phyloP scores from a whole-genome alignment of 2,329 filamentous ascomycete genomes.

The Pestalotiopsis fici region DNA sequence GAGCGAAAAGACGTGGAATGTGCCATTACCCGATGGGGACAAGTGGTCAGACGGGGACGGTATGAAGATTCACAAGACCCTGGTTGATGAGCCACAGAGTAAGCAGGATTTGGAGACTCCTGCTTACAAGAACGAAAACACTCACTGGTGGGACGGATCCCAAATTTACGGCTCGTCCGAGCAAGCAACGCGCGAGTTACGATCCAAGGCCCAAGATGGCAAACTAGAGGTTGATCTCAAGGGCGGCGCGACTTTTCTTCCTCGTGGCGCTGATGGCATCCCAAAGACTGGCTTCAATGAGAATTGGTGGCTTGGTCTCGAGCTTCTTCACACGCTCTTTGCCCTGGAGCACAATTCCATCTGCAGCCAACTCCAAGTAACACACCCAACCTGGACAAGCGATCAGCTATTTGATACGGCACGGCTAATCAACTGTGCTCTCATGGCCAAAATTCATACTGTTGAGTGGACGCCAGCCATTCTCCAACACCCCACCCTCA shows the following conservation, averaged over 20 bases:
- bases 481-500: constrained; percentile 40
- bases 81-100: constrained; percentile 34
- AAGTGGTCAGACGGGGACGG: constrained; percentile 29
- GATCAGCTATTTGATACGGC: constrained; percentile 46
- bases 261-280: constrained; percentile 36
- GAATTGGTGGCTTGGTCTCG: constrained; percentile 49
- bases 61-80: constrained; percentile 38
- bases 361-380: constrained; percentile 35
- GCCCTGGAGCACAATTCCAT: constrained; percentile 47
- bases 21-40: constrained; percentile 35
- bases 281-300: constrained; percentile 41
- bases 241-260: constrained; percentile 36
- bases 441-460: constrained; percentile 52
- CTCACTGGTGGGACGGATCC: constrained; percentile 47
- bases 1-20: constrained; percentile 27
- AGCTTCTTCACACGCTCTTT: constrained; percentile 46
- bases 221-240: constrained; percentile 36
- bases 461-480: constrained; percentile 51
- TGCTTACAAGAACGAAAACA: constrained; percentile 42
- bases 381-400: constrained; percentile 36
- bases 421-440: constrained; percentile 42
- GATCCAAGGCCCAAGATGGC: constrained; percentile 34
- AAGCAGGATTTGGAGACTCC: constrained; percentile 36
- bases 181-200: constrained; percentile 33
- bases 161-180: constrained; percentile 47